Base-by-base conservation (phyloP, 1,284 basidiomycete species). In the Stereum hirsutum region DNA sequence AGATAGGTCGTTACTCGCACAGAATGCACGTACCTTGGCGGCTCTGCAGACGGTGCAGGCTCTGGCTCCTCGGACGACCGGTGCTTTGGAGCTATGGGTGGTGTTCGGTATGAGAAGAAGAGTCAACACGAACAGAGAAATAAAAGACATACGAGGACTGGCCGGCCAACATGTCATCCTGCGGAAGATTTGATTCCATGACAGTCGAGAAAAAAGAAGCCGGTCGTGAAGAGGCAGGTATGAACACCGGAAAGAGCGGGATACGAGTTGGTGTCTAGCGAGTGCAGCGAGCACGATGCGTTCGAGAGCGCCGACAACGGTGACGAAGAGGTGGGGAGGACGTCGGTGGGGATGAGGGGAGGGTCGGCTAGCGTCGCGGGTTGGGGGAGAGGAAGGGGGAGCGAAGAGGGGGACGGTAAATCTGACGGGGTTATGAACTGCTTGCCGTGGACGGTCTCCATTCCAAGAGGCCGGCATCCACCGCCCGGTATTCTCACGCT, bases 1-100 rank as follows among this genome's bases (percentile, higher is more conserved):
- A 54, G 46, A 45, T 32, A 31, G 47, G 47, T 49, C 41, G 39
- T 48, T 46, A 41, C 43, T 44, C 49, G 41, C 35, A 43, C 45
- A 46, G 43, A 46, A 45, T 27, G 46, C 34, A 51, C 56, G 32
- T 57, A 81, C 87, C 75, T 89, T 89, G 54, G 87, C 86, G 42
- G 75, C 72, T 38, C 86, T 77, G 61, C 86, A 89, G 53, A 87
- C 83, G 33, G 81, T 87, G 58, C 85, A 89, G 20, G 85, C 85
- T 41, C 86, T 68, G 41, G 84, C 81, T 43, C 83, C 83, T 53
- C 84, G 70, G 39, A 80, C 67, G 43, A 87, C 72, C 44, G 81
- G 79, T 15, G 72, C 48, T 54, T 74, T 76, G 36, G 65, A 54
- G 39, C 70, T 69, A 34, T 7, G 20, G 8, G 6, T 30, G 15